phyloP scores from a whole-genome alignment of 495 filamentous ascomycete species.

The Tuber melanosporum region DNA sequence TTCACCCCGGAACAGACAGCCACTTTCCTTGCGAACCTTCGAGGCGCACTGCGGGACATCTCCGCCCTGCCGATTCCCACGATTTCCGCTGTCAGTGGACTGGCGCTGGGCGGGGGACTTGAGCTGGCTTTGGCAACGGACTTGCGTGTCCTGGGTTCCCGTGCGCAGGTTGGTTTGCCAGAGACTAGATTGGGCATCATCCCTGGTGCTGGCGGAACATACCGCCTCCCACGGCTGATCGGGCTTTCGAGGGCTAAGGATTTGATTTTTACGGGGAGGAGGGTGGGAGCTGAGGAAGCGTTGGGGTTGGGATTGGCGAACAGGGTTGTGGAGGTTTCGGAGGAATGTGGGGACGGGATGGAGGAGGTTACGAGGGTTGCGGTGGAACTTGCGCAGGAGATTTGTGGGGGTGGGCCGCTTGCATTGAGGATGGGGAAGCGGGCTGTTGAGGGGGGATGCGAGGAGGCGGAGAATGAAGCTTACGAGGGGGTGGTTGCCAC shows the following conservation, averaged over 20 bases:
- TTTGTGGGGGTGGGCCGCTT: conserved; percentile 80
- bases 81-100: conserved; percentile 70
- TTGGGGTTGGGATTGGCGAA: conserved; percentile 79
- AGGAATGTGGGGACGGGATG: conserved; percentile 49
- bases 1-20: conserved; percentile 70
- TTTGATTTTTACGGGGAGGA: conserved; percentile 75
- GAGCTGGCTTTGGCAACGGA: conserved; percentile 82
- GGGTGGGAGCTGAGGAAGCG: conserved; percentile 70
- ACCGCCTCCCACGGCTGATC: conserved; percentile 69
- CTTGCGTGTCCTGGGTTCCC: conserved; percentile 72
- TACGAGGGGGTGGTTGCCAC: conserved; percentile 75
- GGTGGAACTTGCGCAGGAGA: conserved; percentile 68
- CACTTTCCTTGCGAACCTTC: conserved; percentile 67
- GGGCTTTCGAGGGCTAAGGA: conserved; percentile 71
- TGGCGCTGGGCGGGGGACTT: conserved; percentile 84
- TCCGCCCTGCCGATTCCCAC: conserved; percentile 74
- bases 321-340: conserved; percentile 64
- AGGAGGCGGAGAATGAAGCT: conserved; percentile 65
- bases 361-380: conserved; percentile 63
- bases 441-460: conserved; percentile 58
- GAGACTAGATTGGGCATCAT: conserved; percentile 90
- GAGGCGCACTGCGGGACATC: conserved; percentile 62
- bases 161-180: conserved; percentile 69
- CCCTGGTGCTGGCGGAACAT: conserved; percentile 88
- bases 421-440: conserved; percentile 64